Base-by-base conservation (phyloP, 352 stramenopile genomes). In the Phytophthora macrochlamydospora region DNA sequence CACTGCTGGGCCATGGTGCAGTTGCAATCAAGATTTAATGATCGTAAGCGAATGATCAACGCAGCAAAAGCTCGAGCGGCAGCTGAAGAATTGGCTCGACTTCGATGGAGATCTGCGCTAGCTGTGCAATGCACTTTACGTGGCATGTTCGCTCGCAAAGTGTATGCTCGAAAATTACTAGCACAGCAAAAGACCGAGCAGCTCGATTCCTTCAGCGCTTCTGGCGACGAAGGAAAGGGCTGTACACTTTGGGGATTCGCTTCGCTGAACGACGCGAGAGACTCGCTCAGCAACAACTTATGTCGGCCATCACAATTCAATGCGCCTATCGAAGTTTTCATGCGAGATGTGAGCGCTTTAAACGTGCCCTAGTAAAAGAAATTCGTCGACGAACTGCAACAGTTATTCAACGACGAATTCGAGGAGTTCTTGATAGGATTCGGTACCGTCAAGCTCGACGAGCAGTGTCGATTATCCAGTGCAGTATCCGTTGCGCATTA, bases 241-340 rank as follows among this genome's bases (percentile, higher is more conserved):
- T 74, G 13, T 83, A 83, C 35, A 80, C 65, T 12, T 62, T 91
- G 0, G 77, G 80, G 44, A 45, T 87, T 11, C 83, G 83, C 0
- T 90, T 91, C 44, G 58, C 71, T 1, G 81, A 74, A 2, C 75
- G 87, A 50, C 71, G 73, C 1, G 71, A 85, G 2, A 56, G 74
- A 42, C 66, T 86, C 8, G 64, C 62, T 0, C 69, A 73, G 4
- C 68, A 59, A 7, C 57, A 67, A 12, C 45, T 73, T 24, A 50
- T 71, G 18, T 60, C 78, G 18, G 72, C 67, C 2, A 72, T 83
- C 13, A 42, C 54, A 4, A 43, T 91, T 2, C 83, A 91, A 59
- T 78, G 78, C 53, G 69, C 67, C 7, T 63, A 73, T 7, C 71
- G 80, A 1, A 50, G 76, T 12, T 71, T 58, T 51, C 35, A 13